Conservation (phyloP, 371 early-diverging fungal species). For the Mortierella sp. region DNA sequence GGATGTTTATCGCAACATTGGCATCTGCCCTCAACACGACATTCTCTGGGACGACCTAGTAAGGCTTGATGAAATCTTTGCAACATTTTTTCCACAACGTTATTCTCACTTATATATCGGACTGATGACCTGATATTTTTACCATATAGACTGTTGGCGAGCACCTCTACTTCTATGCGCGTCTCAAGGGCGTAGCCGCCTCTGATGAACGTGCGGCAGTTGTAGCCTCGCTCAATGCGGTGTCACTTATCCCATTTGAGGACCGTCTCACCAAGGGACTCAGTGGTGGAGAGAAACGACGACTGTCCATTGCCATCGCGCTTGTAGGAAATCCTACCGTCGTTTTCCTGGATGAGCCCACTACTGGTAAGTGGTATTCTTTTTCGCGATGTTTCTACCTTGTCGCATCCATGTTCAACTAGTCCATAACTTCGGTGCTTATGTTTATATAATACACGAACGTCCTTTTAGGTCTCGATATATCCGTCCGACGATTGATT, state of each 20-base stretch:
- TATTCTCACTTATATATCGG: too few species aligned
- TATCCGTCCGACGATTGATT: conserved; percentile 74
- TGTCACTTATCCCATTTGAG: conserved; percentile 62
- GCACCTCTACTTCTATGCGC: conserved; percentile 79
- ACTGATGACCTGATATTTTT: not conserved
- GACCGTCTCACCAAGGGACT: conserved; percentile 67
- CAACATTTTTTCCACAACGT: too few species aligned
- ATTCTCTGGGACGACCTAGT: conserved; percentile 81
- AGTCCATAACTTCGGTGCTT: too few species aligned
- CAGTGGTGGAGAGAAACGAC: conserved; percentile 74
- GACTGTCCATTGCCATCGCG: conserved; percentile 70
- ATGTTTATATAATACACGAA: too few species aligned
- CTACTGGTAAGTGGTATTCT: conserved; percentile 41
- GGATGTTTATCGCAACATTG: conserved; percentile 74
- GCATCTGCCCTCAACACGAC: conserved; percentile 82
- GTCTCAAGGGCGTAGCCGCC: conserved; percentile 71
- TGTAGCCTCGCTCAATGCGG: conserved; percentile 59
- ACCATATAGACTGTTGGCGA: conserved; percentile 67
- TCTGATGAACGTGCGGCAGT: conserved; percentile 62
- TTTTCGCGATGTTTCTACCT: too few species aligned
- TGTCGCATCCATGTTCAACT: too few species aligned
- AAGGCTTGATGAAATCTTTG: too few species aligned
- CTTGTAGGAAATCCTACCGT: conserved; percentile 67
- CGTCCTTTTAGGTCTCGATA: conserved; percentile 70
- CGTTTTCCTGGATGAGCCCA: conserved; percentile 78